Base-by-base conservation (phyloP, 2,329 filamentous ascomycete species). In the Ophiostoma pallidulum region DNA sequence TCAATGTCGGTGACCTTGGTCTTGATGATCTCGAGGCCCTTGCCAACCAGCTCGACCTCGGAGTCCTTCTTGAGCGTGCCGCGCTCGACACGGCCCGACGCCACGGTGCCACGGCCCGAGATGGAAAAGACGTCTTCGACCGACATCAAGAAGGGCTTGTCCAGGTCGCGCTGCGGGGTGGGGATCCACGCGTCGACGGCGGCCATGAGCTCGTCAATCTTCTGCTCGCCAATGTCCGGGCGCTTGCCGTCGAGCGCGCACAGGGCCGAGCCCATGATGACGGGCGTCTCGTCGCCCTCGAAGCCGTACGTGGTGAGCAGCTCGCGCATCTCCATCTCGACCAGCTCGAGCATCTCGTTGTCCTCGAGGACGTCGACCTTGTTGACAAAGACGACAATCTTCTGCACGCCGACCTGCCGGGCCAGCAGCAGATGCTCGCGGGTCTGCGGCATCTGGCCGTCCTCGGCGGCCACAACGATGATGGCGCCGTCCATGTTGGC, bases 241-340 rank as follows among this genome's bases (percentile, higher is more conserved):
- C 83, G 77, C 67, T 87, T 86, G 69, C 78, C 80, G 66, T 98
- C 89, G 44, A 98, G 76, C 45, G 92, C 90, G 73, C 89, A 95
- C 43, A 98, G 84, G 57, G 92, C 92, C 59, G 92, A 98, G 54
- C 92, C 92, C 75, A 98, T 85, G 68, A 98, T 77, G 67, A 98
- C 94, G 54, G 92, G 92, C 44, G 92, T 98, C 48, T 97, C 87
- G 62, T 98, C 94, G 59, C 92, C 92, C 71, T 98, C 92, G 67
- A 98, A 98, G 53, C 89, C 90, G 70, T 98, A 98, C 59, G 82
- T 84, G 62, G 64, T 80, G 52, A 98, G 84, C 48, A 98, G 82
- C 73, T 98, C 92, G 63, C 92, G 88, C 92, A 98, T 98, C 76
- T 98, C 92, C 85, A 98, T 94, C 80, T 98, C 92, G 66, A 98